Evolutionary conservation across 2,329 filamentous ascomycete species (phyloP), one percentile per base, ranked within the genome.

Genomic region (Aotearoamyces nothofagi): DNA sequence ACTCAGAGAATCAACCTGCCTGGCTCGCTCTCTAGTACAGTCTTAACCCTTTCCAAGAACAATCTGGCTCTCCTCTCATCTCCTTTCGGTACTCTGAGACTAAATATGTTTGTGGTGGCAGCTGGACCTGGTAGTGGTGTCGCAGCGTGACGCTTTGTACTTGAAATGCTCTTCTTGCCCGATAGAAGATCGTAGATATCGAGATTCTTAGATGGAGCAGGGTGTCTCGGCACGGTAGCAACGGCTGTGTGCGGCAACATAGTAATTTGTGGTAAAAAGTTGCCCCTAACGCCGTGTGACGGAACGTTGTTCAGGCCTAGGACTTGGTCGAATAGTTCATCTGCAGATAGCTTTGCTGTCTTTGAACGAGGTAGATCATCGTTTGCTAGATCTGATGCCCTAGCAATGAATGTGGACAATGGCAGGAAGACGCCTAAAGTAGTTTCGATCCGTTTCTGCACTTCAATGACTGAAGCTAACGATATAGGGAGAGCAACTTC

Each of bases 251-350:
- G 50, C 22, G 68, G 58, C 10, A 82, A 49, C 15, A 65, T 64
- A 6, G 61, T 58, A 41, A 93, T 70, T 46, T 83, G 72, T 2
- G 86, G 84, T 7, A 69, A 50, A 66, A 92, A 66, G 58, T 61
- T 39, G 59, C 84, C 57, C 51, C 70, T 51, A 48, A 69, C 61
- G 26, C 56, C 61, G 33, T 67, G 60, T 40, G 67, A 56, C 6
- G 53, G 50, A 15, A 54, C 44, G 38, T 53, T 57, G 47, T 68
- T 57, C 12, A 84, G 58, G 7, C 86, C 87, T 5, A 98, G 66
- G 9, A 96, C 64, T 44, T 87, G 74, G 49, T 94, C 75, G 57
- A 96, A 98, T 9, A 98, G 69, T 50, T 92, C 83, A 47, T 84
- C 70, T 19, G 78, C 61, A 1, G 79, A 75, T 9, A 78, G 77